Base-by-base conservation (phyloP, 805 yeast species). In the Candida pseudofarinosa region DNA sequence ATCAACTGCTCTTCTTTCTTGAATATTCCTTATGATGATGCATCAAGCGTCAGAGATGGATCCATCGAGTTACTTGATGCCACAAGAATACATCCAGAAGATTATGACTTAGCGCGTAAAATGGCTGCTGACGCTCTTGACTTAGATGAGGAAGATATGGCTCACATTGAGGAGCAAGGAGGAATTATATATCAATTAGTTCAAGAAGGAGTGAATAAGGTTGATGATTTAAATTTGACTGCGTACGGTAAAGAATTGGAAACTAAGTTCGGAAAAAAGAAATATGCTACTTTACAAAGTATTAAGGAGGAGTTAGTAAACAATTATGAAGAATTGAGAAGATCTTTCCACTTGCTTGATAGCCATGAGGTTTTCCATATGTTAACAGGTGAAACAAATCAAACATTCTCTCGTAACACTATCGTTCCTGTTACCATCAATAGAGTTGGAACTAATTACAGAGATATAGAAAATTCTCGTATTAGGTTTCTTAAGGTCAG, bases 111-210 rank as follows among this genome's bases (percentile, higher is more conserved):
- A 52, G 98, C 97, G 3, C 80, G 93, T 39, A 93, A 93, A 62
- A 93, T 93, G 90, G 98, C 97, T 5, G 93, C 96, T 1, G 99
- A 93, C 70, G 98, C 99, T 1, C 74, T 93, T 50, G 99, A 91
- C 60, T 76, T 90, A 50, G 97, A 89, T 54, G 99, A 95, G 55
- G 98, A 91, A 62, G 96, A 89, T 50, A 73, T 87, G 56, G 84
- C 82, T 2, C 90, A 84, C 43, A 62, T 83, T 37, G 90, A 88
- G 57, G 84, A 81, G 47, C 85, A 84, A 46, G 93, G 90, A 38
- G 90, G 90, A 37, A 86, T 88, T 2, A 84, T 88, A 48, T 79
- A 80, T 47, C 83, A 85, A 58, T 73, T 88, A 45, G 75, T 80
- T 58, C 79, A 77, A 47, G 88, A 82, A 50, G 86, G 87, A 37